These are phyloP conservation scores for Camelina sativa DNA, from an alignment of 345 rosid species.

Conservation along the genomic window DNA sequence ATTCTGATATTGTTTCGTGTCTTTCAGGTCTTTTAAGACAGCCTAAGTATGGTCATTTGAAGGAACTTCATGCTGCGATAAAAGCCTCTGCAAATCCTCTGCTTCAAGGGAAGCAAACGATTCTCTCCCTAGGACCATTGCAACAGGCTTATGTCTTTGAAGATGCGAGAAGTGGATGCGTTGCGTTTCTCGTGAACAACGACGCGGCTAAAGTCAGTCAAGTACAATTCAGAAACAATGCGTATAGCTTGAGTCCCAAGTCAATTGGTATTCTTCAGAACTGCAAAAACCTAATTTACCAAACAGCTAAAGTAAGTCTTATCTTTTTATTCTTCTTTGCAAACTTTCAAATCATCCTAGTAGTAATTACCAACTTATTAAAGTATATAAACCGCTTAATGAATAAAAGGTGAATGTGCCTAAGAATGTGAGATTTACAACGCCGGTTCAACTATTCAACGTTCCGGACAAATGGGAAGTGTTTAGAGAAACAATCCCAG, in stretches of 20 bases:
- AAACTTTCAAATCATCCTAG: neutral
- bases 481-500: conserved; percentile 58
- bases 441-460: conserved; percentile 41
- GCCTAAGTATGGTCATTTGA: conserved; percentile 90
- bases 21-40: conserved; percentile 69
- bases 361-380: neutral
- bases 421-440: conserved; percentile 50
- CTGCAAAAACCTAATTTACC: conserved; percentile 61
- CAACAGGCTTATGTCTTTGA: conserved; percentile 84
- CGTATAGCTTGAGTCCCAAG: conserved; percentile 59
- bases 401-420: conserved; percentile 54
- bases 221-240: conserved; percentile 52
- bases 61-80: conserved; percentile 70
- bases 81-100: conserved; percentile 57
- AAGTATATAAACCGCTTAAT: neutral
- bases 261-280: conserved; percentile 76
- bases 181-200: conserved; percentile 79
- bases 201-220: conserved; percentile 41
- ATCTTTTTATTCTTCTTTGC: neutral
- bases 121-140: conserved; percentile 62
- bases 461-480: conserved; percentile 55
- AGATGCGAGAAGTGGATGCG: conserved; percentile 62
- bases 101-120: conserved; percentile 56
- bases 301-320: conserved; percentile 70
- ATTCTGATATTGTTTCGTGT: conserved; percentile 4